Base-by-base conservation (phyloP, 2,329 filamentous ascomycete species). In the Xylariaceae sp. region DNA sequence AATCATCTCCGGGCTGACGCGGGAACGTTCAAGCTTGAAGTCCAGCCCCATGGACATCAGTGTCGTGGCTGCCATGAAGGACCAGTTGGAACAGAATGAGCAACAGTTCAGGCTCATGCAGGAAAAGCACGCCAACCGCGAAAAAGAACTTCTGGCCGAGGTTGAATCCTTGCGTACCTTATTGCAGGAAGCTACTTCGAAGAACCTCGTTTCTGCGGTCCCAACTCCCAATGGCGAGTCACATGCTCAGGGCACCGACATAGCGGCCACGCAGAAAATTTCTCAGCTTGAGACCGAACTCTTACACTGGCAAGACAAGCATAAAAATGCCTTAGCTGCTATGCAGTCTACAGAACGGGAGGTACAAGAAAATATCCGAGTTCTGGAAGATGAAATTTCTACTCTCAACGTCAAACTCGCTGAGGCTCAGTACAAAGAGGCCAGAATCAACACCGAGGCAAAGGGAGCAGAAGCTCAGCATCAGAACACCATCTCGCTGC, bases 1-100 rank as follows among this genome's bases (percentile, higher is more conserved):
- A 35, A 92, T 99, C 71, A 97, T 99, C 67, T 90, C 91, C 35
- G 94, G 94, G 5, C 80, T 99, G 64, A 96, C 94, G 2, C 88
- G 94, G 56, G 95, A 99, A 74, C 83, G 95, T 60, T 93, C 91
- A 2, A 97, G 92, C 75, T 82, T 97, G 76, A 91, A 93, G 72
- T 83, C 72, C 2, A 88, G 89, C 23, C 89, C 92, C 6, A 87
- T 96, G 71, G 94, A 99, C 70, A 95, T 97, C 72, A 92, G 90
- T 0, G 87, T 97, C 64, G 88, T 97, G 37, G 88, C 90, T 3
- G 88, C 87, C 13, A 84, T 99, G 77, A 88, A 90, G 60, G 90
- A 95, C 63, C 92, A 97, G 74, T 82, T 99, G 4, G 85, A 92
- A 70, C 87, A 91, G 73, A 95, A 88, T 67, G 92, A 97, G 74